Base-by-base conservation (phyloP, 345 rosid genomes). In the Ceriops zippeliana region DNA sequence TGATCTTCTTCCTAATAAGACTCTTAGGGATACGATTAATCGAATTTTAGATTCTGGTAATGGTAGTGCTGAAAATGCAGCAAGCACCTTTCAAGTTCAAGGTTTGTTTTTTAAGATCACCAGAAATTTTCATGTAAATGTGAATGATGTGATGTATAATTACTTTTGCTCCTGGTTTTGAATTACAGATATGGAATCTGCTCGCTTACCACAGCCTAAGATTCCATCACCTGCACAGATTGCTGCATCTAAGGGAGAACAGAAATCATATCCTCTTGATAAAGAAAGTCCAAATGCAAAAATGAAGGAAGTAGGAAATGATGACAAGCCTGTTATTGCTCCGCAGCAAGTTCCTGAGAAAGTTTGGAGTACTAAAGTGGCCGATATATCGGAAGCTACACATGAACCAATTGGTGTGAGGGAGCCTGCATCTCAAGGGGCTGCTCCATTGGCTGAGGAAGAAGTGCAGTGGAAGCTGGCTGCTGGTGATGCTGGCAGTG, bases 1-100 rank as follows among this genome's bases (percentile, higher is more conserved):
- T 59, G 98, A 95, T 79, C 99, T 95, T 79, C 83, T 95, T 73
- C 99, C 97, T 65, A 95, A 95, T 75, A 91, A 88, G 85, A 91
- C 97, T 21, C 86, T 95, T 10, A 86, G 99, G 76, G 96, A 95
- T 82, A 85, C 98, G 1, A 95, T 95, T 67, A 89, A 84, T 63
- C 97, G 97, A 27, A 91, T 95, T 65, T 70, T 95, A 86, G 99
- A 95, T 80, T 85, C 98, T 20, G 97, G 97, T 67, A 89, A 84
- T 71, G 90, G 89, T 67, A 95, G 96, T 70, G 78, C 93, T 51
- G 99, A 91, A 62, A 91, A 88, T 73, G 92, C 80, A 20, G 93
- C 93, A 60, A 92, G 96, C 75, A 73, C 83, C 61, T 84, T 79
- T 70, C 99, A 90, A 68, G 93, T 90, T 78, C 90, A 87, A 88